Base-by-base conservation (phyloP, 73 alveolate species). In the Paramecium octaurelia region DNA sequence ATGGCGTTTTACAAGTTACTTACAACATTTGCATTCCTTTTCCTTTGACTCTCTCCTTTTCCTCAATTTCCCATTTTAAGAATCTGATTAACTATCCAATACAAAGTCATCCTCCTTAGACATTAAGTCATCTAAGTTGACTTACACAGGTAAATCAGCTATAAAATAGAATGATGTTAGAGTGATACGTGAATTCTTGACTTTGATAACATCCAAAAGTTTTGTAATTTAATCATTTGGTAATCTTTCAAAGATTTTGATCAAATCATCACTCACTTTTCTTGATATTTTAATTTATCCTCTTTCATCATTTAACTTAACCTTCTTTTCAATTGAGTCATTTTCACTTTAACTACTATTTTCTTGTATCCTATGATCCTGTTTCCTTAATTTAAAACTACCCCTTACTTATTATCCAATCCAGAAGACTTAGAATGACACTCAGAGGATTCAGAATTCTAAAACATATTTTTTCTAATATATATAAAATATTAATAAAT, bases 21-120 rank as follows among this genome's bases (percentile, higher is more conserved):
- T 80, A 35, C 91, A 80, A 35, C 91, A 80, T 42, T 40, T 40
- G 31, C 91, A 80, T 80, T 80, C 91, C 24, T 80, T 80, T 42
- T 80, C 91, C 34, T 80, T 80, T 11, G 91, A 80, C 29, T 80
- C 76, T 80, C 91, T 80, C 20, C 44, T 44, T 44, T 80, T 80
- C 29, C 91, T 80, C 10, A 4, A 3, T 4, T 46, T 80, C 21
- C 57, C 91, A n/a, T 16, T 54, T 8, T 48, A 21, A 31, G 84
- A 64, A 21, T 80, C 91, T 46, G 36, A 27, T 42, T 80, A 59
- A 54, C 69, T 54, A 18, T 54, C 69, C 8, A 54, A 54, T 0
- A n/a, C 7, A 18, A 54, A 54, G 21, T 80, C 48, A 14, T 36
- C 34, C 5, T 80, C 91, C 7, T 80, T 46, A 3, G 23, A 43